A percentile compares a stretch with the other conserved stretches of the same genome.
Evolutionary conservation across 140 eudicot species (phyloP).

Genomic region (Senecio squalidus): DNA sequence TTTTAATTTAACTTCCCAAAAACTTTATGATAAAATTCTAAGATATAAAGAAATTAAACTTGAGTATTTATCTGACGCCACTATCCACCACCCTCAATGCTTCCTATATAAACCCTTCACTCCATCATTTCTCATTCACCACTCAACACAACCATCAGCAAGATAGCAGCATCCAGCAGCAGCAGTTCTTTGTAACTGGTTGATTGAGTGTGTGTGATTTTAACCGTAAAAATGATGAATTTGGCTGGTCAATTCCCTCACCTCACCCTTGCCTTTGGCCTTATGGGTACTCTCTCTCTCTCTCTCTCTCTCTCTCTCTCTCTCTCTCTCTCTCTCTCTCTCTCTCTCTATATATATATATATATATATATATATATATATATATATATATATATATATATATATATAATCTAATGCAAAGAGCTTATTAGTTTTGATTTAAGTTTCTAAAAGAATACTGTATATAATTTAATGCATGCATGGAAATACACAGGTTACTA

Average conservation of each 20-base stretch:
- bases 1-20: constrained; percentile 13
- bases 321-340: background rate
- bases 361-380: too few species aligned
- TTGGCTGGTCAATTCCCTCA: constrained; percentile 30
- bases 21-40: constrained; percentile 3
- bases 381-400: background rate
- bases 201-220: constrained; percentile 29
- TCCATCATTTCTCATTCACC: constrained; percentile 26
- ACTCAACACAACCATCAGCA: constrained; percentile 9
- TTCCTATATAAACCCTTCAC: constrained; percentile 40
- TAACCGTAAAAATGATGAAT: background rate
- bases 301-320: constrained; percentile 8
- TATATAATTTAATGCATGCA: constrained; percentile 14
- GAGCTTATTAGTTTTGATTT: too few species aligned
- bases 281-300: constrained; percentile 38
- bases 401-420: too few species aligned
- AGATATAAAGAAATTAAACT: background rate
- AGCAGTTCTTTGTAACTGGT: constrained; percentile 16
- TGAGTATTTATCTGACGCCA: background rate
- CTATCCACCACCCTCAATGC: constrained; percentile 9
- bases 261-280: constrained; percentile 58
- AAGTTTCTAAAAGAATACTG: background rate
- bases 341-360: too few species aligned
- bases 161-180: background rate
- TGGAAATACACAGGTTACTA: constrained; percentile 7